Evolutionary conservation across 495 filamentous ascomycete genomes (phyloP).

Genomic region (Cryomyces antarcticus): DNA sequence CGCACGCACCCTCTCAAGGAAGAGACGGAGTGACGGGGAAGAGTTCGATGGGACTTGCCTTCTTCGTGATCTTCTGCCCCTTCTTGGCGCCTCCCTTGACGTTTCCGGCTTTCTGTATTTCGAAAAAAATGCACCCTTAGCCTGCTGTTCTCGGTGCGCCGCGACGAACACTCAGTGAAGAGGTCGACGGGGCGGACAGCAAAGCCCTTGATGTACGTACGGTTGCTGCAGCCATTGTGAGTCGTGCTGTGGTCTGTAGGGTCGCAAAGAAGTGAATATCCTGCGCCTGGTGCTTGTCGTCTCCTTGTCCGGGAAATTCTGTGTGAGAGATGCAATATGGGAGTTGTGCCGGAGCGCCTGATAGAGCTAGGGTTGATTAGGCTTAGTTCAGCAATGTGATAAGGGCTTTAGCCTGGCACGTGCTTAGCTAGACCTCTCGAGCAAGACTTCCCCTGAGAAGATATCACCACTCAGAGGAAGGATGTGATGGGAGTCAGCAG

Average conservation of each 20-base stretch:
- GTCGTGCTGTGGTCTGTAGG: conserved; percentile 2
- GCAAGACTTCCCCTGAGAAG: too few relatives aligned
- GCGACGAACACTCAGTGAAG: conserved; percentile 11
- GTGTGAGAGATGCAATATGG: too few relatives aligned
- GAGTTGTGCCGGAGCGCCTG: too few relatives aligned
- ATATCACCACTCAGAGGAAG: too few relatives aligned
- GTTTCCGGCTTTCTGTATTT: conserved; percentile 34
- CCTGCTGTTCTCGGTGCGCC: conserved; percentile 62
- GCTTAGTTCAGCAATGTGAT: too few relatives aligned
- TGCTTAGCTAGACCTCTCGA: too few relatives aligned
- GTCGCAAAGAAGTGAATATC: conserved; percentile 50
- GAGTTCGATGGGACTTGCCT: conserved; percentile 23
- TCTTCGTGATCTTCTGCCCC: conserved; percentile 49
- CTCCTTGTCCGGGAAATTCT: too few relatives aligned
- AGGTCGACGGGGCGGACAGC: conserved; percentile 34
- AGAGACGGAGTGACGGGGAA: background rate
- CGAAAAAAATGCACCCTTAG: conserved; percentile 43
- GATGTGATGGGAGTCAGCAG: too few relatives aligned
- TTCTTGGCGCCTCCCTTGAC: conserved; percentile 39
- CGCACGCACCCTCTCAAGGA: background rate
- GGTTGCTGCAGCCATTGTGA: conserved; percentile 39
- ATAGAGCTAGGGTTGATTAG: too few relatives aligned
- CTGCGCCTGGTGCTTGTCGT: conserved; percentile 16
- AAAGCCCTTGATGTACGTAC: conserved; percentile 75
- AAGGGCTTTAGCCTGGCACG: too few relatives aligned